Evolutionary conservation across 345 rosid genomes (phyloP), one percentile per base, ranked within the genome.

Genomic region (Gossypium stocksii): DNA sequence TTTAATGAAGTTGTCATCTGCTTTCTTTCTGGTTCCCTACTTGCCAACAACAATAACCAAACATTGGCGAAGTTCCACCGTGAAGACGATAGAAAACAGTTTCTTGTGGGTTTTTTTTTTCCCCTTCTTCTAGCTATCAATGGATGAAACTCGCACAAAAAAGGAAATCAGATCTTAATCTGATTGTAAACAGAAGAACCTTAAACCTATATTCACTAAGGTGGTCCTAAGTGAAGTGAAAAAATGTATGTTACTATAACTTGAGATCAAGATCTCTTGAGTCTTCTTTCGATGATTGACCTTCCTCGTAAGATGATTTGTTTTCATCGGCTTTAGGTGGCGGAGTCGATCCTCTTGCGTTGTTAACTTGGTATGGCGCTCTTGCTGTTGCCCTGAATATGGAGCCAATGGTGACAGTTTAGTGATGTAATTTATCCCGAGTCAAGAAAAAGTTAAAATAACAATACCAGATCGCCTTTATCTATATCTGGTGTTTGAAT

Each of bases 361-460:
- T 62, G 72, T 80, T 76, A 52, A 79, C 78, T 79, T 86, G 91
- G 75, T 91, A 91, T 34, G 97, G 93, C 17, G 92, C 92, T 80
- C 79, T 88, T 62, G 91, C 85, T 22, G 81, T 75, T 25, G 75
- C 82, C 80, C 97, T 90, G 87, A 43, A 68, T 64, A 23, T 17
- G 19, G 72, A 74, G 16, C 51, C 53, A 62, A 2, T 13, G 53
- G 27, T 19, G n/a, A 19, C 38, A 19, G n/a, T 25, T 63, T 19
- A 54, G 38, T 64, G 7, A 9, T 34, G 22, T 3, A 57, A 19
- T 15, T 27, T 7, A 58, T 29, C 13, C 25, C 41, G 27, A 9
- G 45, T 16, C 51, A 12, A 22, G 9, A 81, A 17, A 2, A 54
- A 23, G 41, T 34, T 34, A 34, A 34, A 34, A 34, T 34, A 34